Evolutionary conservation across 1,284 basidiomycete genomes (phyloP).

Genomic region (Trichosporon faecale): DNA sequence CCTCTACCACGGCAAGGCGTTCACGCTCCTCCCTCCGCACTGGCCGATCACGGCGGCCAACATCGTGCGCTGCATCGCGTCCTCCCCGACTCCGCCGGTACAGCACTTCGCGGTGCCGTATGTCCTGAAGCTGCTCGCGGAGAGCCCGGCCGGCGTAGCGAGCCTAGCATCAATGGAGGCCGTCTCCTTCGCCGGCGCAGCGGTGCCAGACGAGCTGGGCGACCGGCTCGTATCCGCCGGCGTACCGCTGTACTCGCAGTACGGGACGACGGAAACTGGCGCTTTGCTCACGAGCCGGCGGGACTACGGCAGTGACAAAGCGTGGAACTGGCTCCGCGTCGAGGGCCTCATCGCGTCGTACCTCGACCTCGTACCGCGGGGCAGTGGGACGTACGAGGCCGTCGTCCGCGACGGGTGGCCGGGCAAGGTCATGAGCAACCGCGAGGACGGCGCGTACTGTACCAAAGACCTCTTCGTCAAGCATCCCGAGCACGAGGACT

Average conservation of each 20-base stretch:
- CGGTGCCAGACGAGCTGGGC: conserved; percentile 57
- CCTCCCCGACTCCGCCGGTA: conserved; percentile 46
- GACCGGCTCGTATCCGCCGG: conserved; percentile 58
- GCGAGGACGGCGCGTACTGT: conserved; percentile 60
- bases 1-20: conserved; percentile 54
- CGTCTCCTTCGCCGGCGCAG: conserved; percentile 53
- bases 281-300: conserved; percentile 56
- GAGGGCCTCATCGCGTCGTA: conserved; percentile 53
- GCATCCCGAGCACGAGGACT: conserved; percentile 52
- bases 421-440: conserved; percentile 59
- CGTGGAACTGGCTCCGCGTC: conserved; percentile 61
- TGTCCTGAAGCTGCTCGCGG: conserved; percentile 57
- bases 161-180: conserved; percentile 57
- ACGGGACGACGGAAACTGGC: conserved; percentile 56
- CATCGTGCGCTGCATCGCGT: conserved; percentile 45
- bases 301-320: conserved; percentile 57
- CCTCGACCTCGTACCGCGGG: conserved; percentile 56
- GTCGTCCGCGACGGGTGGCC: conserved; percentile 61
- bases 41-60: conserved; percentile 59
- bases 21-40: conserved; percentile 59
- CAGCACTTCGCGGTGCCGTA: conserved; percentile 54
- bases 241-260: conserved; percentile 59
- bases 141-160: conserved; percentile 56
- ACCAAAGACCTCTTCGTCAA: conserved; percentile 60
- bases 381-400: conserved; percentile 57